Base-by-base conservation (phyloP, 2,329 filamentous ascomycete species). In the Xylariomycetidae sp. region DNA sequence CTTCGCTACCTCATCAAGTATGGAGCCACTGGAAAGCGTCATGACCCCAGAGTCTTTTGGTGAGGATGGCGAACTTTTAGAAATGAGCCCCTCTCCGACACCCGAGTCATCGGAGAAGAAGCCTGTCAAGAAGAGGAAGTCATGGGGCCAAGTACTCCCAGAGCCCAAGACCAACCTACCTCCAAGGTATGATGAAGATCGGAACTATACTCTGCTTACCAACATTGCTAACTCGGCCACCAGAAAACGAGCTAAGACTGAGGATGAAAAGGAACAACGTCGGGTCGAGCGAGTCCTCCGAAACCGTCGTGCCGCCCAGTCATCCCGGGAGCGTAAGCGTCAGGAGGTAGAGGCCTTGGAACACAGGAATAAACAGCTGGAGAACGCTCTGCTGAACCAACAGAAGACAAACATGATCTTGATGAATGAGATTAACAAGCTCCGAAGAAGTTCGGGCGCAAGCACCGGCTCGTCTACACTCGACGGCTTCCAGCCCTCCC, bases 241-340 rank as follows among this genome's bases (percentile, higher is more conserved):
- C 8, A 88, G 85, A 48, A 98, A 98, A 78, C 88, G 92, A 42
- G 92, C 92, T 51, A 98, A 97, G 76, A 98, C 92, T 3, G 90
- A 94, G 53, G 92, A 96, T 55, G 92, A 98, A 65, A 98, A 98
- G 68, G 92, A 97, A 66, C 92, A 98, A 64, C 85, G 92, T 27
- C 85, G 92, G 42, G 94, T 97, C 35, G 92, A 98, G 70, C 87
- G 92, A 42, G 92, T 98, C 46, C 87, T 97, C 51, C 84, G 92
- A 27, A 98, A 98, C 59, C 87, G 92, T 46, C 86, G 89, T 39
- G 92, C 92, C 28, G 92, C 92, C 25, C 92, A 97, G 71, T 96
- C 94, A 38, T 98, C 92, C 4, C 77, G 92, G 31, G 92, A 98
- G 63, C 85, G 89, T 40, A 95, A 96, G 73, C 79, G 89, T 37